Conservation (phyloP, 164 flowering plant genomes). For the Piper betle region DNA sequence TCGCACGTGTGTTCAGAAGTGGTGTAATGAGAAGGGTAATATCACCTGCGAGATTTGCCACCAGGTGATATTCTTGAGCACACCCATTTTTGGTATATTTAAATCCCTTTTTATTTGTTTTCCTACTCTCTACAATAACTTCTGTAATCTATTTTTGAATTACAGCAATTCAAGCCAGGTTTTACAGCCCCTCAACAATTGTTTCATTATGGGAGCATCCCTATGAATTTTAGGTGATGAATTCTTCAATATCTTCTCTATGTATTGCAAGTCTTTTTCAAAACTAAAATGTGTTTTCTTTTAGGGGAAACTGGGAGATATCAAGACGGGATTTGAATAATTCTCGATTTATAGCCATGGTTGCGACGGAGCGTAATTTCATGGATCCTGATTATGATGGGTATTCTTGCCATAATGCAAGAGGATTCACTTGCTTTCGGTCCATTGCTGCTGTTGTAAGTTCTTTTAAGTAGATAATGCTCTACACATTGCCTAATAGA, state of each 20-base stretch:
- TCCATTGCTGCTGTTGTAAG: slow-evolving; percentile 57
- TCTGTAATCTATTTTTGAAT: background rate
- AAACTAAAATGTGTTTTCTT: background rate
- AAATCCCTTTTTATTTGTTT: no score
- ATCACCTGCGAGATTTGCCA: slow-evolving; percentile 84
- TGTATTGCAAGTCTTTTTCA: no score
- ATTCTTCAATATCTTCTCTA: background rate
- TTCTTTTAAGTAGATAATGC: background rate
- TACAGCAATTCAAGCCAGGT: slow-evolving; percentile 64
- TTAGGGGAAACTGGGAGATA: slow-evolving; percentile 68
- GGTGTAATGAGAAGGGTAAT: slow-evolving; percentile 96
- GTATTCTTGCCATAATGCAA: slow-evolving; percentile 24
- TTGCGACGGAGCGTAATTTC: slow-evolving; percentile 34
- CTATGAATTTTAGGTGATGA: slow-evolving; percentile 64
- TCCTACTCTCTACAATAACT: background rate
- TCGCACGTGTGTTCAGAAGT: slow-evolving; percentile 78
- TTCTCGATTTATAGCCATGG: slow-evolving; percentile 37
- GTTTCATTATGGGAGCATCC: slow-evolving; percentile 44
- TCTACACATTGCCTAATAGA: background rate
- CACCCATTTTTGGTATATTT: background rate
- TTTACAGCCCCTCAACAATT: slow-evolving; percentile 69
- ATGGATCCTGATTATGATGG: slow-evolving; percentile 39
- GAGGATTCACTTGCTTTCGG: slow-evolving; percentile 59
- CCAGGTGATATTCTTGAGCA: slow-evolving; percentile 34
- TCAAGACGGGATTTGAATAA: slow-evolving; percentile 36